Percentiles rank a stretch among this genome's conserved stretches.
These are phyloP conservation scores for Wallacemonas sp. DNA, from an alignment of 208 protist genomes.

Conservation along the genomic window DNA sequence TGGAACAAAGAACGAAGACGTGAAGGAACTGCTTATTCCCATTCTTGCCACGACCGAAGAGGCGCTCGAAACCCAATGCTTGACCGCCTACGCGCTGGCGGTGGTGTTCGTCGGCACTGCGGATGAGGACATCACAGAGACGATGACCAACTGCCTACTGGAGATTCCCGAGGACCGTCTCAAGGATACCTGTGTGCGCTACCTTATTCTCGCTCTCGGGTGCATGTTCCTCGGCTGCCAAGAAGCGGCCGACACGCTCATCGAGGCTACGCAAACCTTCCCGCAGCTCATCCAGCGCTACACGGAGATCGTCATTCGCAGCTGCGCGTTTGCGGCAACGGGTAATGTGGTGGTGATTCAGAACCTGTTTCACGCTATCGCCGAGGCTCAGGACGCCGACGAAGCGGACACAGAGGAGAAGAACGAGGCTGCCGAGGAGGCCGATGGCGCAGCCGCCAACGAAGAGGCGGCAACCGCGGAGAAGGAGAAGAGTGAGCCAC, in stretches of 20 bases:
- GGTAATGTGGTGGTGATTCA: slow-evolving; percentile 99
- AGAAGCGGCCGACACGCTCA: slow-evolving; percentile 90
- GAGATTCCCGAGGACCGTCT: slow-evolving; percentile 71
- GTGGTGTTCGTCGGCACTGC: slow-evolving; percentile 96
- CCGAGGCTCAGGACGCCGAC: slow-evolving; percentile 81
- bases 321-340: slow-evolving; percentile 98
- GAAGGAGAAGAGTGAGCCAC: slow-evolving; percentile 25
- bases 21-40: slow-evolving; percentile 95
- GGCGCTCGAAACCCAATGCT: slow-evolving; percentile 91
- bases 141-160: slow-evolving; percentile 92
- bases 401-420: slow-evolving; percentile 38
- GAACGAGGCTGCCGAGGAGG: slow-evolving; percentile 16
- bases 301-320: slow-evolving; percentile 92
- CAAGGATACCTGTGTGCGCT: slow-evolving; percentile 78
- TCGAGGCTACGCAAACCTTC: slow-evolving; percentile 91
- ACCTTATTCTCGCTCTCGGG: slow-evolving; percentile 93
- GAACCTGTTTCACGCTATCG: slow-evolving; percentile 94
- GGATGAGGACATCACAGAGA: slow-evolving; percentile 94
- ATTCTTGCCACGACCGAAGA: slow-evolving; percentile 92
- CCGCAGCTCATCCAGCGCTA: slow-evolving; percentile 84
- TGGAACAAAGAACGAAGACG: slow-evolving; percentile 91
- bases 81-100: slow-evolving; percentile 96
- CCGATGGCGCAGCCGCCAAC: not conserved
- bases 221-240: slow-evolving; percentile 95
- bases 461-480: slow-evolving; percentile 11